Conservation (phyloP, 768 basidiomycete genomes). For the Phylloporus rhodoxanthus region DNA sequence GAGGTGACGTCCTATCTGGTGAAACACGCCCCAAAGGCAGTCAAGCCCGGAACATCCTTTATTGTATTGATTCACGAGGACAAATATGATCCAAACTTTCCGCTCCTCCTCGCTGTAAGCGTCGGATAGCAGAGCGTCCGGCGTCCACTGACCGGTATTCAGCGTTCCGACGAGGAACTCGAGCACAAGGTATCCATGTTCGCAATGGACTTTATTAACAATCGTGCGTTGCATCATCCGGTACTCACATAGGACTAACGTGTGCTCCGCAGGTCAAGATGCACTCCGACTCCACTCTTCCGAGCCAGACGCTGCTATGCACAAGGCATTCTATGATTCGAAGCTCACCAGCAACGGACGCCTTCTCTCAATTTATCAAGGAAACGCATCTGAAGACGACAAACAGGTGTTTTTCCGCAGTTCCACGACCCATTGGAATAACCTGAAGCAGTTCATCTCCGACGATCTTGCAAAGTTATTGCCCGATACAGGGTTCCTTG, state of each 20-base stretch:
- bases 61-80: constrained; percentile 41
- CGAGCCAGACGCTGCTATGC: constrained; percentile 30
- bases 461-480: constrained; percentile 38
- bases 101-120: constrained; percentile 37
- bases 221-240: constrained; percentile 33
- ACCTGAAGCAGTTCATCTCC: constrained; percentile 33
- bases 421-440: constrained; percentile 36
- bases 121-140: background rate
- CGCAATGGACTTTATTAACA: constrained; percentile 31
- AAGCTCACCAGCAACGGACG: constrained; percentile 38
- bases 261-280: constrained; percentile 35
- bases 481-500: constrained; percentile 42
- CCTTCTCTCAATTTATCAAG: constrained; percentile 39
- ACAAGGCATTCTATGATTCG: constrained; percentile 40
- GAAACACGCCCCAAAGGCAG: constrained; percentile 34
- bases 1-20: constrained; percentile 40
- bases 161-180: constrained; percentile 46
- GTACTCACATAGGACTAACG: background rate
- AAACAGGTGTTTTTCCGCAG: constrained; percentile 36
- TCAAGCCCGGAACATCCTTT: constrained; percentile 32
- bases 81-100: constrained; percentile 48
- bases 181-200: constrained; percentile 32
- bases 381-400: constrained; percentile 30
- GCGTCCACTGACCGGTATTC: background rate
- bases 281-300: constrained; percentile 35